A percentile compares a stretch with the other conserved stretches of the same genome.
phyloP scores from a whole-genome alignment of 1,284 basidiomycete genomes.

The Amylostereum areolatum region DNA sequence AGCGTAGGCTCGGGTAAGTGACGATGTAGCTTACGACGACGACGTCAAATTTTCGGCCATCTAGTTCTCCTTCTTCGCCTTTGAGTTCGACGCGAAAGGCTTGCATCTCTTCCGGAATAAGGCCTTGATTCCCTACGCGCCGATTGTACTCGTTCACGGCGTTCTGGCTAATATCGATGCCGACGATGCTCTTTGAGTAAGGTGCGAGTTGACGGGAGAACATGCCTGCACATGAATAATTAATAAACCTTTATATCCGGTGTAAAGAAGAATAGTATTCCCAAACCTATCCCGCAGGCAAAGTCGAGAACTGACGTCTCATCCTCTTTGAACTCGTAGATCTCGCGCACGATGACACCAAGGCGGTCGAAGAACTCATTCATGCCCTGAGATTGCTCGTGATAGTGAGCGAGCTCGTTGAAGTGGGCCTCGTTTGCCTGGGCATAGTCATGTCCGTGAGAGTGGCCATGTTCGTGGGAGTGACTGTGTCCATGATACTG shows the following conservation, averaged over 20 bases:
- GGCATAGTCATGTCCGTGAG: slow-evolving; percentile 15
- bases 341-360: slow-evolving; percentile 34
- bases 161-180: slow-evolving; percentile 63
- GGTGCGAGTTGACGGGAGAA: slow-evolving; percentile 51
- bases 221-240: slow-evolving; percentile 33
- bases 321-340: slow-evolving; percentile 48
- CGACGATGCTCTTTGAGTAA: slow-evolving; percentile 51
- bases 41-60: slow-evolving; percentile 53
- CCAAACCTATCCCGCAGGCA: slow-evolving; percentile 62
- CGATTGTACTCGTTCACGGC: slow-evolving; percentile 63
- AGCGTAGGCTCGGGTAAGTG: slow-evolving; percentile 1
- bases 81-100: slow-evolving; percentile 48
- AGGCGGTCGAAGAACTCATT: slow-evolving; percentile 27
- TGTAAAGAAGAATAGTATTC: background rate
- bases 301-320: slow-evolving; percentile 59
- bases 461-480: background rate
- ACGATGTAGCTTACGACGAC: slow-evolving; percentile 39
- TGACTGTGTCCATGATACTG: background rate
- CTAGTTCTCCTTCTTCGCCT: slow-evolving; percentile 39
- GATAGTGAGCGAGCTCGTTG: slow-evolving; percentile 22
- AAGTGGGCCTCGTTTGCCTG: slow-evolving; percentile 27
- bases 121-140: slow-evolving; percentile 48
- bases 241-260: background rate
- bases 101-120: slow-evolving; percentile 51
- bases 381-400: slow-evolving; percentile 21